A percentile compares a stretch with the other conserved stretches of the same genome.
Conservation (phyloP, 2,329 filamentous ascomycete species). For the Cytospora mali region DNA sequence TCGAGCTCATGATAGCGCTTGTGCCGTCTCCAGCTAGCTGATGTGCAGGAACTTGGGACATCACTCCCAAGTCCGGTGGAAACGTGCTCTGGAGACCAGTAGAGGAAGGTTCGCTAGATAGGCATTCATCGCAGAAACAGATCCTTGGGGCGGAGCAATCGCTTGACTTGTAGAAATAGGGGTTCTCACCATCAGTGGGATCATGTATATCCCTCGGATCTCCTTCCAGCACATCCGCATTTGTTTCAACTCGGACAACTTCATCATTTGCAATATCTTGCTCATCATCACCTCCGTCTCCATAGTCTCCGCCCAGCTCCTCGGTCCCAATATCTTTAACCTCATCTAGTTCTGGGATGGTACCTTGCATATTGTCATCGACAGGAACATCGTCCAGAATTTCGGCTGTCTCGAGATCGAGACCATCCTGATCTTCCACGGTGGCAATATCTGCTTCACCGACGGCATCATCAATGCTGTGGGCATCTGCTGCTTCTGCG, state of each 20-base stretch:
- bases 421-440: background rate
- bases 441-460: background rate
- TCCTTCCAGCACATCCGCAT: slow-evolving; percentile 6
- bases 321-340: slow-evolving; percentile 1
- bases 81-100: background rate
- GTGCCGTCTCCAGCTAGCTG: background rate
- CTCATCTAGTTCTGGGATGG: background rate
- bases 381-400: background rate
- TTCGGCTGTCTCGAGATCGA: background rate
- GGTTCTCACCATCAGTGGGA: slow-evolving; percentile 24
- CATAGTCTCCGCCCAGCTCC: background rate
- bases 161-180: slow-evolving; percentile 5
- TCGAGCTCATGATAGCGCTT: background rate
- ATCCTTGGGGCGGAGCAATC: slow-evolving; percentile 7
- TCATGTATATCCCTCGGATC: slow-evolving; percentile 12
- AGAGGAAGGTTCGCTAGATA: slow-evolving; percentile 1
- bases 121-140: slow-evolving; percentile 21
- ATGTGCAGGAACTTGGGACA: background rate
- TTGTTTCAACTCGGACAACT: background rate
- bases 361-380: background rate
- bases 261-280: background rate
- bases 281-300: background rate
- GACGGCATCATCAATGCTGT: background rate
- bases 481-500: background rate
- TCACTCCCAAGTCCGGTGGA: background rate